Evolutionary conservation across 169 alveolate species (phyloP), one percentile per base, ranked within the genome.

Genomic region (Plasmodium cynomolgi): DNA sequence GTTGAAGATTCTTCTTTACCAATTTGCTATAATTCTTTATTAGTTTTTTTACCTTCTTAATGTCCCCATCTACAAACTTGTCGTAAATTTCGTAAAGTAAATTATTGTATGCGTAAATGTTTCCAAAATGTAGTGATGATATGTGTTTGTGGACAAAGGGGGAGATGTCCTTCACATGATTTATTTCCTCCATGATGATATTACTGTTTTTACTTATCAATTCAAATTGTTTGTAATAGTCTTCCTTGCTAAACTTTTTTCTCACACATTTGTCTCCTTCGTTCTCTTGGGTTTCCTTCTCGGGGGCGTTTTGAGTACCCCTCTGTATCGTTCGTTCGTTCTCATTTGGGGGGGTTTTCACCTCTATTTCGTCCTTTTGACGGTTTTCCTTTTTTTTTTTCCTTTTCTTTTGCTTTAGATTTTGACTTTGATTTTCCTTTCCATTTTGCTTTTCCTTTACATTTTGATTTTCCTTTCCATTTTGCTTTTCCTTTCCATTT

Each of bases 21-120:
- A 88, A 39, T 31, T 88, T 88, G 33, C 72, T 79, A 80, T 80
- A 88, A 80, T 88, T 88, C 34, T 88, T 88, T 39, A 88, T 88
- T 68, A 88, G 41, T 88, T 88, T 88, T 71, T 88, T 88, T 15
- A 88, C 94, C 23, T 80, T 88, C 82, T 88, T 88, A 80, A 88
- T 88, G 33, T 88, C 90, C 8, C 39, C 26, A 80, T 88, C 82
- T 74, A 88, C 62, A 80, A 88, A 88, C 26, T 88, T 88, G 82
- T 88, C 94, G 50, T 88, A 88, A n/a, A 88, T 88, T 88, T 88
- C 94, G 73, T 88, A 88, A 7, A 88, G 83, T 29, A 88, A 88
- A 80, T 88, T 88, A 31, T 88, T 88, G 50, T 88, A 88, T 47
- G 94, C 94, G 71, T 80, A 44, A n/a, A 88, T 88, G 82, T 88